Base-by-base conservation (phyloP, 495 filamentous ascomycete genomes). In the Chaetomium cochliodes region DNA sequence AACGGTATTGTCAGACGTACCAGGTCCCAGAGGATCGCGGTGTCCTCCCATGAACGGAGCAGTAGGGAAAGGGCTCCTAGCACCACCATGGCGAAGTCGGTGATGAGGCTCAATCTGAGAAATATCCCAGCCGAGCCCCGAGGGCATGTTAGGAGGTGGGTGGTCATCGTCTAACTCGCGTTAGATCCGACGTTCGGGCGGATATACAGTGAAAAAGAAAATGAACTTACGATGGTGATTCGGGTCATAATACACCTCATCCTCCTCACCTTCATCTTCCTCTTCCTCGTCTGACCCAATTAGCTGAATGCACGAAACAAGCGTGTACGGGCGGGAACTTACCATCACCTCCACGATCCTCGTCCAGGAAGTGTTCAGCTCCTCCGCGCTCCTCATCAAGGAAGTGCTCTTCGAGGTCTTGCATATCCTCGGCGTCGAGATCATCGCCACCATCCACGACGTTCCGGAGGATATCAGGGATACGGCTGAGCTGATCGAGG, bases 181-280 rank as follows among this genome's bases (percentile, higher is more conserved):
- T 67, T 58, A 73, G 60, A 20, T 66, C 25, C 52, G 70, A 54
- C 18, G 57, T 60, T 68, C 64, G 71, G 51, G 65, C 58, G 58
- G 69, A 28, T 28, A 50, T 18, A 52, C 13, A 57, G 62, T 49
- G 30, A 25, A 28, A 46, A 42, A 13, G 12, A 69, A 28, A 46
- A 42, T 16, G 12, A 69, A 85, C 87, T 77, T 77, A 90, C 88
- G 87, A 67, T 85, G 86, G 73, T 87, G 87, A 55, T 88, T 87
- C 41, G 88, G 85, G 63, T 87, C 83, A 67, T 86, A 88, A 67
- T 86, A 79, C 60, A 81, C 78, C 59, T 87, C 87, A 23, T 89
- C 86, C 5, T 87, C 85, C 30, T 88, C 86, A 58, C 83, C 78
- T 53, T 93, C 91, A 37, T 91, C 89, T 57, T 90, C 90, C 20